phyloP scores from a whole-genome alignment of 441 rosid species.

The Macaranga tanarius region DNA sequence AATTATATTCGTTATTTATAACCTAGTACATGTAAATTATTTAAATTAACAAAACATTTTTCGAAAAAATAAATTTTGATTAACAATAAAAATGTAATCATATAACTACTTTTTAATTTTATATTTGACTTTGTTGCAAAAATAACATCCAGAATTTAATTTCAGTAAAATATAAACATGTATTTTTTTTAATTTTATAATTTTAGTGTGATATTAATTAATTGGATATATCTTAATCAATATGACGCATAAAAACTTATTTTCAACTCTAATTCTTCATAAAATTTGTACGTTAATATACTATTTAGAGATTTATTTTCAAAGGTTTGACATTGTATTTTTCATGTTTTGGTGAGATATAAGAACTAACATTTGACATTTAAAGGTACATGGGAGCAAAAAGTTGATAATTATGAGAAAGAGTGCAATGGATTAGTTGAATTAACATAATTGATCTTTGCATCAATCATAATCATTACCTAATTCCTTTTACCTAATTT shows the following conservation, averaged over 20 bases:
- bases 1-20: too few relatives aligned
- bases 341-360: slow-evolving; percentile 16
- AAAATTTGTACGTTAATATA: too few relatives aligned
- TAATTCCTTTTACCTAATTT: not conserved
- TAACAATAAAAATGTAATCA: too few relatives aligned
- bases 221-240: too few relatives aligned
- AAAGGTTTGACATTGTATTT: slow-evolving; percentile 9
- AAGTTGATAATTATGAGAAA: slow-evolving; percentile 18
- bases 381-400: not conserved
- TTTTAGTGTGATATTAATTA: too few relatives aligned
- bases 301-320: not conserved
- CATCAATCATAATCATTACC: slow-evolving; percentile 5
- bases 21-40: too few relatives aligned
- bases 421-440: slow-evolving; percentile 11
- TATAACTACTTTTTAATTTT: not conserved
- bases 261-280: too few relatives aligned
- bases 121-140: not conserved
- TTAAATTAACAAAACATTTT: too few relatives aligned
- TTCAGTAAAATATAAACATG: not conserved
- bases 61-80: too few relatives aligned
- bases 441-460: not conserved
- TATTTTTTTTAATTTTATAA: too few relatives aligned
- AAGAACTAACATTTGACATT: slow-evolving; percentile 29
- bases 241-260: too few relatives aligned
- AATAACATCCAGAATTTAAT: not conserved